These are phyloP conservation scores for Pseudogymnoascus sp. DNA, from an alignment of 2,329 filamentous ascomycete species.

Conservation along the genomic window DNA sequence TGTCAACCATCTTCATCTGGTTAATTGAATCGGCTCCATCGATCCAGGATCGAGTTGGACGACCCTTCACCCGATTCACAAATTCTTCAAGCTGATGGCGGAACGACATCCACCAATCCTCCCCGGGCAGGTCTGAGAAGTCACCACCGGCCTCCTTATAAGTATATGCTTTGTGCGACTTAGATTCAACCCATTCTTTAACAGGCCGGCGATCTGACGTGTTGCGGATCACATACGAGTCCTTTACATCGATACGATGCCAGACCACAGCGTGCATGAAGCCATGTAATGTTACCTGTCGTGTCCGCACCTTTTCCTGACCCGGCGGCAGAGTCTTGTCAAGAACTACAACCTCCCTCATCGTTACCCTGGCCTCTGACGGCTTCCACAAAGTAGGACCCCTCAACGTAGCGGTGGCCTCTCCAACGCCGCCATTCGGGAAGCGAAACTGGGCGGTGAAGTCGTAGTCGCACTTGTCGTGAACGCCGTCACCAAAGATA, in stretches of 20 bases:
- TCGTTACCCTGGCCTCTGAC: slow-evolving; percentile 28
- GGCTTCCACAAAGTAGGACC: slow-evolving; percentile 10
- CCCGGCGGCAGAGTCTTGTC: slow-evolving; percentile 36
- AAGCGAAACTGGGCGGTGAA: slow-evolving; percentile 33
- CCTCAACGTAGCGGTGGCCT: slow-evolving; percentile 23
- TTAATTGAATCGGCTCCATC: slow-evolving; percentile 33
- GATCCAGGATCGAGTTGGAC: slow-evolving; percentile 28
- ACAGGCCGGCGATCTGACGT: slow-evolving; percentile 9
- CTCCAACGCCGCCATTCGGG: slow-evolving; percentile 30
- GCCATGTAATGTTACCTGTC: slow-evolving; percentile 12
- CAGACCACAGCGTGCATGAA: slow-evolving; percentile 11
- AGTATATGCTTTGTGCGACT: slow-evolving; percentile 14
- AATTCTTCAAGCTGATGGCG: slow-evolving; percentile 41
- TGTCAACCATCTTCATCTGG: slow-evolving; percentile 40
- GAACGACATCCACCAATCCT: slow-evolving; percentile 31
- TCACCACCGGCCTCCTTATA: slow-evolving; percentile 13
- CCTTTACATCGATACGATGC: slow-evolving; percentile 15
- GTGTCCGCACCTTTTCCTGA: slow-evolving; percentile 11
- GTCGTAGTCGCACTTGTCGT: slow-evolving; percentile 26
- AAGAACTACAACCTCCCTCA: slow-evolving; percentile 43
- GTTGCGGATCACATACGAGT: slow-evolving; percentile 10
- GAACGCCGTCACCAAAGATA: slow-evolving; percentile 13
- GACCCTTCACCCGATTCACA: slow-evolving; percentile 35
- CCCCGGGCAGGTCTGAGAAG: slow-evolving; percentile 11
- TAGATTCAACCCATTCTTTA: slow-evolving; percentile 13